phyloP scores from a whole-genome alignment of 129 eudicot genomes.

The Escallonia rubra region DNA sequence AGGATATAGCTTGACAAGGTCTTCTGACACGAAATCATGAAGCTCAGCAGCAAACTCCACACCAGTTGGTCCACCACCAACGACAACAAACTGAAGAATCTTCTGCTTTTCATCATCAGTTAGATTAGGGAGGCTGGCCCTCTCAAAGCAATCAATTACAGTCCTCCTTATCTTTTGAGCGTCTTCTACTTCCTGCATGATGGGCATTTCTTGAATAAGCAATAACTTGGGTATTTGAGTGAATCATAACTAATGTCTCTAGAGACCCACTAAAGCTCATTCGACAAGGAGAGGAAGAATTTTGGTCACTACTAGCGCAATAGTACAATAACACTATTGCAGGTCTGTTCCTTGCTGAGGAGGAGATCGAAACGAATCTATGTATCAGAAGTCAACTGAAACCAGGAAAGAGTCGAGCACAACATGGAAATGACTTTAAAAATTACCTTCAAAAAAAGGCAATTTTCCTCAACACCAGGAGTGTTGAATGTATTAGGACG shows the following conservation, averaged over 20 bases:
- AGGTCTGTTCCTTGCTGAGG: background rate
- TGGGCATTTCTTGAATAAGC: constrained; percentile 1
- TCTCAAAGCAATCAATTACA: constrained; percentile 79
- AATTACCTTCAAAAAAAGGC: constrained; percentile 77
- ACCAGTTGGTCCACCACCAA: constrained; percentile 95
- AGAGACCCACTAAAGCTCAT: background rate
- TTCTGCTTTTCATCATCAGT: constrained; percentile 72
- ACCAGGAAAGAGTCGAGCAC: background rate
- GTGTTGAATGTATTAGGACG: constrained; percentile 83
- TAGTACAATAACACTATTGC: background rate
- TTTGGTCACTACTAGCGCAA: no score
- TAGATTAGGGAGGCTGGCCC: constrained; percentile 66
- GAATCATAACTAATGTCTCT: background rate
- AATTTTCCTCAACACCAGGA: constrained; percentile 88
- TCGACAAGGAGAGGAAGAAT: no score
- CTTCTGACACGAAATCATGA: constrained; percentile 82
- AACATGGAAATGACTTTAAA: background rate
- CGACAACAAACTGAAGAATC: constrained; percentile 78
- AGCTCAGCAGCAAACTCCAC: constrained; percentile 95
- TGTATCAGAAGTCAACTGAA: background rate
- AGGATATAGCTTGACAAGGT: constrained; percentile 70
- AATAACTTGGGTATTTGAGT: constrained; percentile 1
- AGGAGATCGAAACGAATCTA: background rate
- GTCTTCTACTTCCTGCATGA: constrained; percentile 84
- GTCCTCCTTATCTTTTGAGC: constrained; percentile 82